A percentile compares a stretch with the other conserved stretches of the same genome.
Conservation (phyloP, 371 early-diverging fungal species). For the Apophysomyces sp. region DNA sequence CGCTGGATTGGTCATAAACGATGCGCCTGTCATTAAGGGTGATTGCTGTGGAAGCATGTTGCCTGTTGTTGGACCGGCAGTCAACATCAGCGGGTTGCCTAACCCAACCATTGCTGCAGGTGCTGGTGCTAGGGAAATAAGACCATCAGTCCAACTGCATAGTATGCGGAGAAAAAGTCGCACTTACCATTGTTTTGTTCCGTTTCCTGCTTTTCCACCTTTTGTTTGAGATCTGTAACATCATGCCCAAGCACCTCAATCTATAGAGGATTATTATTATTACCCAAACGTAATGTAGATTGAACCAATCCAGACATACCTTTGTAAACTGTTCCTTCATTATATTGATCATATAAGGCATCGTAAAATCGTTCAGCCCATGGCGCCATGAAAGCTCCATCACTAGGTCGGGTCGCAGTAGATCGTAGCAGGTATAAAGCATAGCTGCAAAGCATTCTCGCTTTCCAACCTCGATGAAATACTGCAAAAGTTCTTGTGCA, state of each 20-base stretch:
- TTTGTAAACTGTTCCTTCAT: conserved; percentile 79
- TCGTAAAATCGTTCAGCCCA: conserved; percentile 84
- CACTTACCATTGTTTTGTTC: conserved; percentile 22
- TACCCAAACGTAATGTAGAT: neutral
- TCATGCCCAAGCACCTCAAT: neutral
- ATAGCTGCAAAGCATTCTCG: conserved; percentile 94
- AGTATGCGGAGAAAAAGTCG: neutral
- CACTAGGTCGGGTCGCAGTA: conserved; percentile 90
- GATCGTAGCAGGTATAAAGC: conserved; percentile 90
- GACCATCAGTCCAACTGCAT: neutral
- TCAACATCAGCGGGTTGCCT: conserved; percentile 68
- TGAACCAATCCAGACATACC: conserved; percentile 43
- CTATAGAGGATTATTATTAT: neutral
- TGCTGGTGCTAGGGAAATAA: conserved; percentile 19
- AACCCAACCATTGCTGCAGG: conserved; percentile 41
- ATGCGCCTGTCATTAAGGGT: conserved; percentile 42
- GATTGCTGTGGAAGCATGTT: conserved; percentile 38
- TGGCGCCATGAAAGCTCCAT: conserved; percentile 94
- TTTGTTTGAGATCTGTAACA: neutral
- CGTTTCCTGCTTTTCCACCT: neutral
- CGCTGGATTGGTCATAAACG: conserved; percentile 5
- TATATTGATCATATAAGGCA: conserved; percentile 95
- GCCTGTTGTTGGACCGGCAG: conserved; percentile 27
- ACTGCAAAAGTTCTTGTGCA: conserved; percentile 90
- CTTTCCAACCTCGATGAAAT: conserved; percentile 88